These are phyloP conservation scores for Fraxinus paxiana DNA, from an alignment of 305 asterid genomes.

Conservation along the genomic window DNA sequence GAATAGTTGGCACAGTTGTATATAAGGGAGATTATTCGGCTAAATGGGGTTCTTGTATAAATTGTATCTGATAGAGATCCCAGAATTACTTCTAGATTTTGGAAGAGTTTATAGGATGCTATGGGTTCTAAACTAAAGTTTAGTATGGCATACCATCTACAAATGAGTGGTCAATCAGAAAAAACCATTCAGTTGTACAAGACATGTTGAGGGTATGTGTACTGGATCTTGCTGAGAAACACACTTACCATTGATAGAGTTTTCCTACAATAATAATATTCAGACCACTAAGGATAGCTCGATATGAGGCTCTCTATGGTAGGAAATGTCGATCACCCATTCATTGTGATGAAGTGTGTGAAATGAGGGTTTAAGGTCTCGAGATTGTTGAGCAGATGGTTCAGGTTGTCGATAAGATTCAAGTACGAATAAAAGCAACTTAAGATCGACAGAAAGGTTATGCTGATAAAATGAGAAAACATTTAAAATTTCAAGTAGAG, in stretches of 20 bases:
- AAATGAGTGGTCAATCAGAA: too few species aligned
- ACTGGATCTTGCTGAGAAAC: neutral
- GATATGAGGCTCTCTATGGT: too few species aligned
- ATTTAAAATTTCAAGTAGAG: too few species aligned
- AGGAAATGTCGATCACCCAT: too few species aligned
- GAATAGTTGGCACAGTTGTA: too few species aligned
- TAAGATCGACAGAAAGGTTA: too few species aligned
- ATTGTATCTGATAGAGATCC: neutral
- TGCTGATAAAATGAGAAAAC: too few species aligned
- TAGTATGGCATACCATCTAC: neutral
- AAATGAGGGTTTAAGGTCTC: neutral
- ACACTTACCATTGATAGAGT: neutral
- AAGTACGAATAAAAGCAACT: neutral
- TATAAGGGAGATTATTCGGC: too few species aligned
- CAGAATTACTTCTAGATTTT: too few species aligned
- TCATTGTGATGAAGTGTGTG: neutral
- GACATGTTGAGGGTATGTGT: neutral
- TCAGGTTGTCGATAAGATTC: neutral
- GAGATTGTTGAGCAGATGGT: neutral
- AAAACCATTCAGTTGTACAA: neutral
- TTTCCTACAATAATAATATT: neutral
- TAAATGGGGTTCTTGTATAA: neutral
- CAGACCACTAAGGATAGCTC: neutral
- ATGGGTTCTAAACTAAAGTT: too few species aligned
- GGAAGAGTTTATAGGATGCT: neutral